These are phyloP conservation scores for Cryomyces minteri DNA, from an alignment of 495 filamentous ascomycete species.

Conservation along the genomic window DNA sequence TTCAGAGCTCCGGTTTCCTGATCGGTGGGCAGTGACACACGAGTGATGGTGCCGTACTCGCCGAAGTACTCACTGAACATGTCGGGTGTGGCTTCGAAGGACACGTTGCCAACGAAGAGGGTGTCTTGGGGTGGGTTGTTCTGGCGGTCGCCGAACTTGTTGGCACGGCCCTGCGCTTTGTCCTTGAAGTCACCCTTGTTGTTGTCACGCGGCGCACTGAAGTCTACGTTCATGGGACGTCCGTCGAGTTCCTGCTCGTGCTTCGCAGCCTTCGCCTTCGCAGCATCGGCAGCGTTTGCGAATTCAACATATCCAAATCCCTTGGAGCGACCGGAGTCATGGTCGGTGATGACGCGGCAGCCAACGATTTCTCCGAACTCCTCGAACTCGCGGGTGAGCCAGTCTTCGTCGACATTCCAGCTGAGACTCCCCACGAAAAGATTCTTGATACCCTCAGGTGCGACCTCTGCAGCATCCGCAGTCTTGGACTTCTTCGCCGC, in stretches of 20 bases:
- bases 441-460: slow-evolving; percentile 42
- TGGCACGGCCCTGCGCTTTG: slow-evolving; percentile 31
- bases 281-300: slow-evolving; percentile 43
- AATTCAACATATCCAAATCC: slow-evolving; percentile 98
- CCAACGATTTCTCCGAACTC: slow-evolving; percentile 58
- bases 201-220: slow-evolving; percentile 48
- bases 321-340: slow-evolving; percentile 65
- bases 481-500: slow-evolving; percentile 75
- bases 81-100: slow-evolving; percentile 69
- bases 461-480: slow-evolving; percentile 22
- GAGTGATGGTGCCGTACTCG: slow-evolving; percentile 46
- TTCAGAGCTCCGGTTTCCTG: slow-evolving; percentile 71
- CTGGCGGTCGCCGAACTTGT: slow-evolving; percentile 55
- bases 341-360: slow-evolving; percentile 70
- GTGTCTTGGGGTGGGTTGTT: slow-evolving; percentile 58
- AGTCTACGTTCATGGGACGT: slow-evolving; percentile 78
- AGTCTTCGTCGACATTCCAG: slow-evolving; percentile 89
- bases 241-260: slow-evolving; percentile 66
- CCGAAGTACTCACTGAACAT: slow-evolving; percentile 57
- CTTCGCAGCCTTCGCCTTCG: slow-evolving; percentile 65
- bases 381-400: slow-evolving; percentile 74
- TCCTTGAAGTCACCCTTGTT: slow-evolving; percentile 31
- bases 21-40: slow-evolving; percentile 81
- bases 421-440: slow-evolving; percentile 89
- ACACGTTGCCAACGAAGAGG: slow-evolving; percentile 84